phyloP scores from a whole-genome alignment of 2,329 filamentous ascomycete genomes.

The Aspergillus ibericus region DNA sequence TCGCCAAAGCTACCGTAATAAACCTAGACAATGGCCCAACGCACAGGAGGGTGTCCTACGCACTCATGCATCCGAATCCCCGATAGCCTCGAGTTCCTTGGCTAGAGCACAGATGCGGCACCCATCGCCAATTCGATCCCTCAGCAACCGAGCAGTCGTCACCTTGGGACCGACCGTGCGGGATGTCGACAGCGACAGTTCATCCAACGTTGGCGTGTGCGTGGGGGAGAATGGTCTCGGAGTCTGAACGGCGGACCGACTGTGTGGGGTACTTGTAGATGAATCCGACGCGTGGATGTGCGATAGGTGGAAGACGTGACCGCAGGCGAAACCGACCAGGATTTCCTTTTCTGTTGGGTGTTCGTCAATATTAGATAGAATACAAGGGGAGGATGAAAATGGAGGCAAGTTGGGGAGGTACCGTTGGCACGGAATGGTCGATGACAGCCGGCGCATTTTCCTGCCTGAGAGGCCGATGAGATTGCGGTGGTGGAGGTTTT shows the following conservation, averaged over 20 bases:
- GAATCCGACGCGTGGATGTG: conserved; percentile 53
- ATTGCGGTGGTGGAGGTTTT: conserved; percentile 14
- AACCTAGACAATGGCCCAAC: neutral
- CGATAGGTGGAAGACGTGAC: conserved; percentile 66
- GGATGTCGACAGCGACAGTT: conserved; percentile 31
- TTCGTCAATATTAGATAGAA: neutral
- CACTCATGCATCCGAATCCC: conserved; percentile 16
- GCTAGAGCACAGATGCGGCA: conserved; percentile 42
- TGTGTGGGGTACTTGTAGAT: conserved; percentile 21
- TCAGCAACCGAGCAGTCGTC: conserved; percentile 75
- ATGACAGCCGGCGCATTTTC: conserved; percentile 42
- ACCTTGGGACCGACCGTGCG: conserved; percentile 80
- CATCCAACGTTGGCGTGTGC: conserved; percentile 23
- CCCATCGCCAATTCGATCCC: conserved; percentile 62
- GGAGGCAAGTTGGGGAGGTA: conserved; percentile 20
- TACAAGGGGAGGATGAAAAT: neutral
- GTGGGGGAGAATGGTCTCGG: conserved; percentile 22
- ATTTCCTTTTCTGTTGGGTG: conserved; percentile 51
- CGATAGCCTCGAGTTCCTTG: conserved; percentile 36
- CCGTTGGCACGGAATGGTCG: conserved; percentile 40
- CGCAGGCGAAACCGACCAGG: conserved; percentile 67
- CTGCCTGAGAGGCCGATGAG: conserved; percentile 18
- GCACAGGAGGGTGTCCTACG: neutral
- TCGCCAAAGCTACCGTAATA: neutral
- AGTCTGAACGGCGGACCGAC: conserved; percentile 23